phyloP scores from a whole-genome alignment of 140 eudicot species.

The Oenanthe javanica region DNA sequence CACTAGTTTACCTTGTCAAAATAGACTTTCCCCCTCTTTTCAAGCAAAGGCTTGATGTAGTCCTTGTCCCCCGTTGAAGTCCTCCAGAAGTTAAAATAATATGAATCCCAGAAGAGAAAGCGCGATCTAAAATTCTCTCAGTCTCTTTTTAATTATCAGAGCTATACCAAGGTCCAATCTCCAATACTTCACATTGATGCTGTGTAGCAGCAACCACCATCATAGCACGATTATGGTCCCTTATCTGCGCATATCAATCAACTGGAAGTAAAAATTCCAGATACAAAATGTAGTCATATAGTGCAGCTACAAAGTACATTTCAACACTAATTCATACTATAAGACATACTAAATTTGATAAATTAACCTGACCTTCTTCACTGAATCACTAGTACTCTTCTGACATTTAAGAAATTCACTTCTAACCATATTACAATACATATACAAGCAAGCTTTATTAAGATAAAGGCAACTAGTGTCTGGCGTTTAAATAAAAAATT shows the following conservation, averaged over 20 bases:
- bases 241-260: conserved; percentile 44
- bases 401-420: background rate
- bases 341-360: background rate
- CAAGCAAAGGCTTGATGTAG: conserved; percentile 75
- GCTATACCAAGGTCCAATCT: conserved; percentile 74
- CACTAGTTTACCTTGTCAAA: conserved; percentile 53
- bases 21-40: conserved; percentile 59
- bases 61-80: conserved; percentile 97
- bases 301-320: too few species aligned
- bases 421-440: background rate
- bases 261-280: conserved; percentile 7
- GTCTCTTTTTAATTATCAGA: conserved; percentile 63
- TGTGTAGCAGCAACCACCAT: conserved; percentile 71
- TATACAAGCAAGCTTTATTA: background rate
- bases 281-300: background rate
- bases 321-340: background rate
- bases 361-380: background rate
- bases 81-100: conserved; percentile 91
- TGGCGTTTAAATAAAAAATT: background rate
- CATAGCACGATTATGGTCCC: conserved; percentile 97
- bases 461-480: background rate
- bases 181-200: conserved; percentile 57
- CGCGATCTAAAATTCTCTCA: conserved; percentile 50
- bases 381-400: background rate
- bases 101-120: conserved; percentile 60